These are phyloP conservation scores for Calvatia gigantea DNA, from an alignment of 768 basidiomycete species.

Conservation along the genomic window DNA sequence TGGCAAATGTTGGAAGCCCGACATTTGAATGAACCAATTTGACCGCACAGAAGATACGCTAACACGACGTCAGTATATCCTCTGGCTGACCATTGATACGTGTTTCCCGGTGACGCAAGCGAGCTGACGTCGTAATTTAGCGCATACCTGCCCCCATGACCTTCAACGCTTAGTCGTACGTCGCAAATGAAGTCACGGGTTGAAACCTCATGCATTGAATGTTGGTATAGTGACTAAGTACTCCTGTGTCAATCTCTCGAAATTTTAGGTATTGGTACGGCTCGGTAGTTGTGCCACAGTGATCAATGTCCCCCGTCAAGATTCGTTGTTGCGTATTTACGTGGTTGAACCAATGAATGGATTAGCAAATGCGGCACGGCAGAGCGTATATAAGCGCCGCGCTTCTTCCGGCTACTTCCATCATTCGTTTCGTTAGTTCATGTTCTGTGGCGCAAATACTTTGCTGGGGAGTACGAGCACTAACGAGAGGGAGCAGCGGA, in stretches of 20 bases:
- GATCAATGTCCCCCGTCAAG: neutral
- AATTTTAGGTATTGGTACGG: neutral
- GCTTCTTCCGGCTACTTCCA: neutral
- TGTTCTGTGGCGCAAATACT: slow-evolving; percentile 1
- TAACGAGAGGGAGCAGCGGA: neutral
- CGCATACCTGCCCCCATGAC: slow-evolving; percentile 2
- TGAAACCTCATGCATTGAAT: neutral
- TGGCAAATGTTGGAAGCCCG: too few species aligned
- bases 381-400: neutral
- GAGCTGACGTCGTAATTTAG: slow-evolving; percentile 1
- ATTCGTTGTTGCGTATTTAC: neutral
- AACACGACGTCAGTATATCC: neutral
- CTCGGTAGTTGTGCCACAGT: neutral
- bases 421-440: too few species aligned
- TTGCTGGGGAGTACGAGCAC: neutral
- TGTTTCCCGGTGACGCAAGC: neutral
- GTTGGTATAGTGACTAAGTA: neutral
- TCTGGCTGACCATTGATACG: neutral
- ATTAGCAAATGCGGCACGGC: neutral
- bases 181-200: slow-evolving; percentile 1
- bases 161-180: neutral
- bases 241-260: neutral
- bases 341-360: neutral
- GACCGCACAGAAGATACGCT: neutral
- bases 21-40: too few species aligned